Percentiles rank a stretch among this genome's conserved stretches.
phyloP scores from a whole-genome alignment of 1,139 yeast species.

The Blastobotrys persicus region DNA sequence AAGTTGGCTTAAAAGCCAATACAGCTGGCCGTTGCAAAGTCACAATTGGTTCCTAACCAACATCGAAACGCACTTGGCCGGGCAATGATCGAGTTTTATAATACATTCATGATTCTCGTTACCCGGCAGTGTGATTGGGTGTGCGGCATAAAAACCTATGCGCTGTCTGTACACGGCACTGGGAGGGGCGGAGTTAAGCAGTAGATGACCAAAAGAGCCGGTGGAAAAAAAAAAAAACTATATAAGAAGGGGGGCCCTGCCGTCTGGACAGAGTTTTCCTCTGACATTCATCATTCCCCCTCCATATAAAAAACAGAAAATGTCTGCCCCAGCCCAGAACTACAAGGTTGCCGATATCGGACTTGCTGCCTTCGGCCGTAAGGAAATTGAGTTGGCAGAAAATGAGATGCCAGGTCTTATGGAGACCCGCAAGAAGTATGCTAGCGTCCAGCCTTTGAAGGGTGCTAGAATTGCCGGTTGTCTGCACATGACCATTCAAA shows the following conservation, averaged over 20 bases:
- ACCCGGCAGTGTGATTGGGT: background rate
- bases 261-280: background rate
- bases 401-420: slow-evolving; percentile 99
- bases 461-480: slow-evolving; percentile 99
- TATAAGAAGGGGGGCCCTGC: background rate
- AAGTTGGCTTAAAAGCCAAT: too few species aligned
- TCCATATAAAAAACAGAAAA: slow-evolving; percentile 12
- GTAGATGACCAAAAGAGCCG: too few species aligned
- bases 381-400: slow-evolving; percentile 98
- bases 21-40: too few species aligned
- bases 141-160: background rate
- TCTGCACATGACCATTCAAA: slow-evolving; percentile 99
- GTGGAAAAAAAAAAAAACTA: background rate
- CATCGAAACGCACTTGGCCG: too few species aligned
- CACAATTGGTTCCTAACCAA: too few species aligned
- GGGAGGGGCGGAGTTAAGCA: background rate
- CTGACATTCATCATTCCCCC: background rate
- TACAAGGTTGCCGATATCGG: slow-evolving; percentile 98
- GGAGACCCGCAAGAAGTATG: slow-evolving; percentile 95
- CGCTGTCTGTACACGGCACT: background rate
- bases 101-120: too few species aligned
- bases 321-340: slow-evolving; percentile 46
- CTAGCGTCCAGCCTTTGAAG: slow-evolving; percentile 88
- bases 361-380: slow-evolving; percentile 99
- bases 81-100: too few species aligned